Conservation (phyloP, 2,329 filamentous ascomycete species). For the Trichoderma sp. region DNA sequence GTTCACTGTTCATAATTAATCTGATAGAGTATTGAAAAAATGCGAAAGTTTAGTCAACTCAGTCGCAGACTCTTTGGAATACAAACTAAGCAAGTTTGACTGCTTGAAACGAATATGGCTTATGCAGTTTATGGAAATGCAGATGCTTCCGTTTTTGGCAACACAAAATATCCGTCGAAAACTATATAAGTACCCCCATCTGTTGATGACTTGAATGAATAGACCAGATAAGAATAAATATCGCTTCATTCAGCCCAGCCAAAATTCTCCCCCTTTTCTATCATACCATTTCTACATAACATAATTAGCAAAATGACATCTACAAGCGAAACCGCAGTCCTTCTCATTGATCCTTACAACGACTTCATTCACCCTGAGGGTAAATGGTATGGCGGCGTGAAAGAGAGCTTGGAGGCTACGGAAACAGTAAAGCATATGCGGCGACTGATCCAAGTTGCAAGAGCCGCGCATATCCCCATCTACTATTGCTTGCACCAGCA, state of each 20-base stretch:
- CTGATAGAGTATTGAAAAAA: neutral
- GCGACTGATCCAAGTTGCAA: constrained; percentile 8
- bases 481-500: constrained; percentile 21
- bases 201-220: neutral
- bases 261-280: neutral
- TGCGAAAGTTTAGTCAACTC: neutral
- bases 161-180: neutral
- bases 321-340: neutral
- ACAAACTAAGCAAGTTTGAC: no score
- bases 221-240: neutral
- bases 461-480: constrained; percentile 17
- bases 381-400: constrained; percentile 6
- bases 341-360: constrained; percentile 22
- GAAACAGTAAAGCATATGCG: constrained; percentile 13
- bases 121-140: neutral
- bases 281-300: neutral
- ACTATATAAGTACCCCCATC: neutral
- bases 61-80: neutral
- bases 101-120: neutral
- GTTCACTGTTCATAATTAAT: neutral
- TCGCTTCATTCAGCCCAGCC: neutral
- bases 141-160: neutral
- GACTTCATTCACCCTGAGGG: constrained; percentile 22
- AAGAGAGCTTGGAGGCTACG: neutral
- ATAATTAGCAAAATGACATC: neutral